These are phyloP conservation scores for Aspergillus sp. DNA, from an alignment of 2,329 filamentous ascomycete genomes.

Conservation along the genomic window DNA sequence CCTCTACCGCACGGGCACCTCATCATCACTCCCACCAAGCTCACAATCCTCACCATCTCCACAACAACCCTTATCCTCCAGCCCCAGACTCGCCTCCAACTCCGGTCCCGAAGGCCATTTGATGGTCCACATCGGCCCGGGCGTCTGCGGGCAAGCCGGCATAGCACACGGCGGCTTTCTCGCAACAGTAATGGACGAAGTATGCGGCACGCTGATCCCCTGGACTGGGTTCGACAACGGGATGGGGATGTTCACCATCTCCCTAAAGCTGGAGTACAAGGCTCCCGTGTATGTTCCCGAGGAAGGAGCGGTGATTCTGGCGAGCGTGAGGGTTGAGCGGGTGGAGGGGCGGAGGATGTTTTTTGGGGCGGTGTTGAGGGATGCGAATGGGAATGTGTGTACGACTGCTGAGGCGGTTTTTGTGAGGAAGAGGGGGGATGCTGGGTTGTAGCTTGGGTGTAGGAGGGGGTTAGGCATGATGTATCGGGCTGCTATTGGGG, in stretches of 20 bases:
- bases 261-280: conserved; percentile 2
- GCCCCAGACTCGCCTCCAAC: no score
- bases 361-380: conserved; percentile 7
- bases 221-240: conserved; percentile 7
- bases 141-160: not conserved
- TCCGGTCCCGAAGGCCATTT: conserved; percentile 5
- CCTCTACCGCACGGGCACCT: not conserved
- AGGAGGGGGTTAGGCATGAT: no score
- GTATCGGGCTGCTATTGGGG: no score
- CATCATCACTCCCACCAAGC: not conserved
- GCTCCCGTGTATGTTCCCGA: conserved; percentile 9
- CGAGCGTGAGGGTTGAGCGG: conserved; percentile 4
- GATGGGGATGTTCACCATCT: conserved; percentile 11
- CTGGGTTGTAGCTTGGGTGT: not conserved
- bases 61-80: no score
- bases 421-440: conserved; percentile 3
- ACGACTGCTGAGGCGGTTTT: conserved; percentile 11
- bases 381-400: not conserved
- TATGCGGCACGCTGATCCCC: conserved; percentile 1
- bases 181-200: conserved; percentile 16
- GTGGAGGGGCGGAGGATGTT: conserved; percentile 19
- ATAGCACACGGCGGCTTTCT: conserved; percentile 20
- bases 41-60: no score
- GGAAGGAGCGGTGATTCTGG: not conserved
- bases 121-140: conserved; percentile 11